Conservation (phyloP, 306 rosid species). For the Acmispon strigosus region DNA sequence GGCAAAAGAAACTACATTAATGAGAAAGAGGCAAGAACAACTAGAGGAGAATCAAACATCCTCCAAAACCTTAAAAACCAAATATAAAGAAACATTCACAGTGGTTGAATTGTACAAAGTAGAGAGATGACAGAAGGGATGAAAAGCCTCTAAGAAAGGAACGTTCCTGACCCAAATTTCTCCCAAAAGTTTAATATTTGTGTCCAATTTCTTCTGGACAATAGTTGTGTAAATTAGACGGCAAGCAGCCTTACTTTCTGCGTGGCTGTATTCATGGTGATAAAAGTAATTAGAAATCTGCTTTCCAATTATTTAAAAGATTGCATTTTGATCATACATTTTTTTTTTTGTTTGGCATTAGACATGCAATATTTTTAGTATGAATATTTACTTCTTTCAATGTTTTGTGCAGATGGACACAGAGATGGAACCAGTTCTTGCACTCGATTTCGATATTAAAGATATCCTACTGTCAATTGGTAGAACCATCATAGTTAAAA, state of each 20-base stretch:
- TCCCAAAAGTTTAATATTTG: not conserved
- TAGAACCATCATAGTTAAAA: conserved; percentile 8
- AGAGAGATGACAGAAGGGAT: no score
- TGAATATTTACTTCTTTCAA: conserved; percentile 8
- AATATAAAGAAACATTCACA: no score
- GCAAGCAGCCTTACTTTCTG: not conserved
- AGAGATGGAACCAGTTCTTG: conserved; percentile 64
- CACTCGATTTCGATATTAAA: conserved; percentile 75
- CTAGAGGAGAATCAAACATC: no score
- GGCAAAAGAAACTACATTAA: no score
- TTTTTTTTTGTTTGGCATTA: not conserved
- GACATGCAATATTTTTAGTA: conserved; percentile 6
- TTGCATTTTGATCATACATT: not conserved
- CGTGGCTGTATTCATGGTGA: not conserved
- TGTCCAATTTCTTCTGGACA: not conserved
- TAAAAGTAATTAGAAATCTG: not conserved
- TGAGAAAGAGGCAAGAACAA: no score
- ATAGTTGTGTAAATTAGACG: not conserved
- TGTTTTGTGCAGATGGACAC: conserved; percentile 58
- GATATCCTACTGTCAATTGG: conserved; percentile 65
- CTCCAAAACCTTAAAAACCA: no score
- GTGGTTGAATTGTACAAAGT: no score
- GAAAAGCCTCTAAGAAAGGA: no score
- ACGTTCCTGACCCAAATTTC: no score
- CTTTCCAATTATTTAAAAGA: not conserved